Percentiles rank a stretch among this genome's conserved stretches.
These are phyloP conservation scores for Populus euphratica DNA, from an alignment of 345 rosid genomes.

Conservation along the genomic window DNA sequence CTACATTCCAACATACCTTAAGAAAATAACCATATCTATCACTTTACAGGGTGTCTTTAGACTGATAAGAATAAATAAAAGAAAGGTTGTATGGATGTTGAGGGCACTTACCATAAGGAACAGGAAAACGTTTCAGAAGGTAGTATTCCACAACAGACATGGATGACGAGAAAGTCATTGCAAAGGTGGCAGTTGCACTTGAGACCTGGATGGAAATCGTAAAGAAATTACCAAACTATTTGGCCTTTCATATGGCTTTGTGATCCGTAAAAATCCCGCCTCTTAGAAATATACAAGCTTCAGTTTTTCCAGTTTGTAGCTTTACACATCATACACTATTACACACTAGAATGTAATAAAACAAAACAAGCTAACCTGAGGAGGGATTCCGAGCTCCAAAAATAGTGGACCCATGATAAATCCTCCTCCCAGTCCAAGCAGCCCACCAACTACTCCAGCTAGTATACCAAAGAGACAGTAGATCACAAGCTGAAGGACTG, in stretches of 20 bases:
- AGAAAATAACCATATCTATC: background rate
- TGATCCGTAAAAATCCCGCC: too few relatives aligned
- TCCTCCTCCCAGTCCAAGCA: slow-evolving; percentile 44
- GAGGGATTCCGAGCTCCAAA: slow-evolving; percentile 43
- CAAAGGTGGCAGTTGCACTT: slow-evolving; percentile 59
- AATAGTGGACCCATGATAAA: slow-evolving; percentile 41
- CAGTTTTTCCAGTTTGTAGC: background rate
- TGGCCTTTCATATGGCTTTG: background rate
- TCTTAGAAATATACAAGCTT: background rate
- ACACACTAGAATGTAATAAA: background rate
- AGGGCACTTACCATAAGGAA: slow-evolving; percentile 38
- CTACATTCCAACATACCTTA: background rate
- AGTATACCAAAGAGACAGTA: slow-evolving; percentile 25
- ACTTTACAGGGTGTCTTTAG: background rate
- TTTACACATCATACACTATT: too few relatives aligned
- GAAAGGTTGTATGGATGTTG: background rate
- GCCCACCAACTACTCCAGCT: slow-evolving; percentile 37
- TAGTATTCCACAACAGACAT: slow-evolving; percentile 60
- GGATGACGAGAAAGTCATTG: slow-evolving; percentile 55
- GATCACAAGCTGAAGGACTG: slow-evolving; percentile 21
- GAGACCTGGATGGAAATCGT: slow-evolving; percentile 36
- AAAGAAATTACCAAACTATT: background rate
- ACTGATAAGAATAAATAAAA: background rate
- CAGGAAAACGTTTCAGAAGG: slow-evolving; percentile 53
- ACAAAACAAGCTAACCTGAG: slow-evolving; percentile 27